phyloP scores from a whole-genome alignment of 495 filamentous ascomycete genomes.

The Cercophora sp. region DNA sequence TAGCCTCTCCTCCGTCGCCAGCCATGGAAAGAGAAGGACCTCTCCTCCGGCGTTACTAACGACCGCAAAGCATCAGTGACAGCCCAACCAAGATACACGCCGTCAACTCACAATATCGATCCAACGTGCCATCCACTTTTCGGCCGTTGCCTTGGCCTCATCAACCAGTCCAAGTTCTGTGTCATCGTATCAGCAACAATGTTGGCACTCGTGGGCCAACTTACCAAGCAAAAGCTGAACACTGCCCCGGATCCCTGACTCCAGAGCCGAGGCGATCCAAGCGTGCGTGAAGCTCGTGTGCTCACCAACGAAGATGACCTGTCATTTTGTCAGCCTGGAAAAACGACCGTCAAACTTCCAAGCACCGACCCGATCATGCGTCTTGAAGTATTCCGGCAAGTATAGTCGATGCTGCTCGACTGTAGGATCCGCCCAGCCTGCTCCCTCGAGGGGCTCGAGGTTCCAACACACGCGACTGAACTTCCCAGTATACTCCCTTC shows the following conservation, averaged over 20 bases:
- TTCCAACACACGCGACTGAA: conserved; percentile 59
- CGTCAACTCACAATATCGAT: conserved; percentile 17
- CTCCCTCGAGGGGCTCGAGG: conserved; percentile 50
- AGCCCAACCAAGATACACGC: too few relatives aligned
- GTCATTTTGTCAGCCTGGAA: neutral
- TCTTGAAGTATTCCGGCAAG: conserved; percentile 66
- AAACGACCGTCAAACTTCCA: neutral
- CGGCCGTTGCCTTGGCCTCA: conserved; percentile 57
- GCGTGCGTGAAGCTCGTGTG: conserved; percentile 70
- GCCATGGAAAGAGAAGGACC: too few relatives aligned
- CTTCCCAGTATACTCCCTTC: conserved; percentile 56
- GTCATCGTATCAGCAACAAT: neutral
- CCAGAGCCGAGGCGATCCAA: conserved; percentile 66
- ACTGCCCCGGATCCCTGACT: conserved; percentile 61
- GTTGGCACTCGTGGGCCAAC: conserved; percentile 4
- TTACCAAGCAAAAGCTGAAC: conserved; percentile 57
- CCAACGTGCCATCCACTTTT: conserved; percentile 65
- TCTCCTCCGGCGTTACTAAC: neutral
- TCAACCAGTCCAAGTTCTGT: conserved; percentile 60
- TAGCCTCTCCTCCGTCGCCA: too few relatives aligned
- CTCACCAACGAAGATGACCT: conserved; percentile 67
- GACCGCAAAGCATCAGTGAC: neutral
- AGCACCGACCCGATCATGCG: conserved; percentile 49
- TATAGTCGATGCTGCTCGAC: conserved; percentile 63
- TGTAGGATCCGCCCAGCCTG: conserved; percentile 53